Evolutionary conservation across 768 basidiomycete species (phyloP).

Genomic region (Xerocomellus chrysenteron): DNA sequence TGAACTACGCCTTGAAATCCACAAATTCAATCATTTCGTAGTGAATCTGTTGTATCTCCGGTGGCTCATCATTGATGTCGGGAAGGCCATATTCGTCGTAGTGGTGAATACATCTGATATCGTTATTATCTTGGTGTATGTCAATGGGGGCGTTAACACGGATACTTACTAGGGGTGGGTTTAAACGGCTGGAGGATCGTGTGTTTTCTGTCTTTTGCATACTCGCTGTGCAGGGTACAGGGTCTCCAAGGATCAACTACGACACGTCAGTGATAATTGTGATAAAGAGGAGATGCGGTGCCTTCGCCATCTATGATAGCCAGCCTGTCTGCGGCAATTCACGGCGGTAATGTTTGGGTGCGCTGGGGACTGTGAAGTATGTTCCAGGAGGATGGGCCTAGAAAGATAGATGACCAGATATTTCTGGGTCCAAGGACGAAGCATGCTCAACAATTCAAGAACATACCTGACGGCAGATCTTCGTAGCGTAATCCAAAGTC

Average conservation of each 20-base stretch:
- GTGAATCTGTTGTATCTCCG: conserved; percentile 79
- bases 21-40: conserved; percentile 79
- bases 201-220: conserved; percentile 67
- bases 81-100: conserved; percentile 71
- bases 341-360: conserved; percentile 81
- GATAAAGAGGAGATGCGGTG: conserved; percentile 25
- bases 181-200: conserved; percentile 80
- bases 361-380: conserved; percentile 64
- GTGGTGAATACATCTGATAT: conserved; percentile 62
- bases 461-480: conserved; percentile 63
- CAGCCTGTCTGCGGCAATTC: conserved; percentile 77
- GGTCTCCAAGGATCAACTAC: conserved; percentile 91
- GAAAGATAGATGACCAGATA: not conserved
- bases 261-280: not conserved
- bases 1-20: conserved; percentile 33
- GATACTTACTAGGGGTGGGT: conserved; percentile 70
- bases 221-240: conserved; percentile 75
- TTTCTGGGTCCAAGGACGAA: not conserved
- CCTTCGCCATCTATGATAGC: conserved; percentile 89
- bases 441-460: not conserved
- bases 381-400: conserved; percentile 80
- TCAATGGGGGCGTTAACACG: not conserved
- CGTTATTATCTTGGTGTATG: not conserved
- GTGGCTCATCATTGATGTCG: conserved; percentile 63
- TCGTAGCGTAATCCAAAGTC: conserved; percentile 67